These are phyloP conservation scores for Solanum chiquidenum DNA, from an alignment of 257 asterid species.

Conservation along the genomic window DNA sequence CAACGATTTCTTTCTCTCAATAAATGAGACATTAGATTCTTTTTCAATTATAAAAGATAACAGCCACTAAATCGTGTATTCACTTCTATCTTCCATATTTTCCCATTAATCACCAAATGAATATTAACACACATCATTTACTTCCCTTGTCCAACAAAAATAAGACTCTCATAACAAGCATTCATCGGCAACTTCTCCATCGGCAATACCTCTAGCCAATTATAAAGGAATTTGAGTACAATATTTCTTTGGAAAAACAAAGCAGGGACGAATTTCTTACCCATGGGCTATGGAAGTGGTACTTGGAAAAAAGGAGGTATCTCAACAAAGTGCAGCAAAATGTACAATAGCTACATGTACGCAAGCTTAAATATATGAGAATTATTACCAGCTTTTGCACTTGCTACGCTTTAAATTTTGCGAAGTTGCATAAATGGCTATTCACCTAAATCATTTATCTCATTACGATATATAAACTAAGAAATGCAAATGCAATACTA, in stretches of 20 bases:
- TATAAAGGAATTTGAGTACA: background rate
- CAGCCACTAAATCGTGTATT: background rate
- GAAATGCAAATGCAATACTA: conserved; percentile 18
- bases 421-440: background rate
- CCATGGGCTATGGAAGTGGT: background rate
- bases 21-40: background rate
- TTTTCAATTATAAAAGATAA: background rate
- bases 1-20: background rate
- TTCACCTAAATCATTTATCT: background rate
- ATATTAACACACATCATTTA: background rate
- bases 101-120: background rate
- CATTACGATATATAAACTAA: background rate
- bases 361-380: background rate
- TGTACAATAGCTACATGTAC: background rate
- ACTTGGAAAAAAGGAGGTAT: background rate
- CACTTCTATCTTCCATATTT: background rate
- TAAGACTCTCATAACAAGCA: background rate
- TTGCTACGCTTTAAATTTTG: background rate
- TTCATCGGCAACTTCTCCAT: background rate
- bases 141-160: background rate
- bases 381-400: background rate
- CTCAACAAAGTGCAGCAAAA: background rate
- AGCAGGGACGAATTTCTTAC: background rate
- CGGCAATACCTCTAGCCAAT: background rate
- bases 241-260: background rate